These are phyloP conservation scores for Gastrolobium villosum DNA, from an alignment of 306 rosid genomes.

Conservation along the genomic window DNA sequence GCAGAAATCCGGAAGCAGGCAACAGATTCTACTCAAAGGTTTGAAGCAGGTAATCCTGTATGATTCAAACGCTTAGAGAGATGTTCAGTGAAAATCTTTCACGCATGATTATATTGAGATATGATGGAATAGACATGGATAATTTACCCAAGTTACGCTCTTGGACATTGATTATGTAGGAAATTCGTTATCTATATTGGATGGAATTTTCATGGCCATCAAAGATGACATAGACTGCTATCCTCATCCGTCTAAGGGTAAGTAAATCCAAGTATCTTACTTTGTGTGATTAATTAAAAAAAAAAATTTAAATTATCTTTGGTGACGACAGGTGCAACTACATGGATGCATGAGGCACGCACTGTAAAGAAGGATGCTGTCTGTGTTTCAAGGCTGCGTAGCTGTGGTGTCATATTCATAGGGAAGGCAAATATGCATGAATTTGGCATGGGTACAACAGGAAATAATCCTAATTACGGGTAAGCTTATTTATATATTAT, in stretches of 20 bases:
- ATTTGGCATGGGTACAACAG: conserved; percentile 98
- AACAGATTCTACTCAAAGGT: conserved; percentile 85
- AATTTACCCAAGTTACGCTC: conserved; percentile 14
- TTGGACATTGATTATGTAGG: conserved; percentile 61
- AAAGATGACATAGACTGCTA: conserved; percentile 96
- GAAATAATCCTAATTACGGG: conserved; percentile 95
- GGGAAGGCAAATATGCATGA: conserved; percentile 99
- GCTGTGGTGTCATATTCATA: conserved; percentile 86
- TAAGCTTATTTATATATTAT: conserved; percentile 51
- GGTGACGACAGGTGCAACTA: conserved; percentile 75
- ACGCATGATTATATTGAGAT: not conserved
- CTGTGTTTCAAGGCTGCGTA: conserved; percentile 78
- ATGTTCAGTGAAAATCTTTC: conserved; percentile 26
- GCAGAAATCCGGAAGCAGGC: conserved; percentile 87
- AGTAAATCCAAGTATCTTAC: conserved; percentile 41
- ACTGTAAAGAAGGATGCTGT: conserved; percentile 70
- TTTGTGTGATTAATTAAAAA: conserved; percentile 5
- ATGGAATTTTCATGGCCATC: conserved; percentile 93
- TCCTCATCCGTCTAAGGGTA: conserved; percentile 89
- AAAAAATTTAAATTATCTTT: conserved; percentile 31
- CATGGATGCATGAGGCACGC: conserved; percentile 97
- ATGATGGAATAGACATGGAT: not conserved
- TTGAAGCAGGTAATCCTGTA: conserved; percentile 78
- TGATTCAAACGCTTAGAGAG: conserved; percentile 39
- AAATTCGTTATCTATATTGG: conserved; percentile 84